Evolutionary conservation across 139 green algal species (phyloP).

Genomic region (Astrephomene gubernaculifera): DNA sequence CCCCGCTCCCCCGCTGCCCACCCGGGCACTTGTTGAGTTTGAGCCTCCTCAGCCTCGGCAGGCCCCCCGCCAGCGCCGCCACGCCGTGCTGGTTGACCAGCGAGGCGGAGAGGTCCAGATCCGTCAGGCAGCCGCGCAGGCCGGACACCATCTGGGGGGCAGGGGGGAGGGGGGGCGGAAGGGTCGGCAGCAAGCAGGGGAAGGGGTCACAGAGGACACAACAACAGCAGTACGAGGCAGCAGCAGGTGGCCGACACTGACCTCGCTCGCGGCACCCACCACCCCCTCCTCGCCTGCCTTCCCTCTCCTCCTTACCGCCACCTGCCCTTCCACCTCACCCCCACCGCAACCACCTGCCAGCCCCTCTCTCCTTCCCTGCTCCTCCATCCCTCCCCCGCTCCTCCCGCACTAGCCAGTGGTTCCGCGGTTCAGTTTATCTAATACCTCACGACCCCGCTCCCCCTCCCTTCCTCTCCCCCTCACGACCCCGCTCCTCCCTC

Average conservation of each 20-base stretch:
- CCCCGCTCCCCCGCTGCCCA: neutral
- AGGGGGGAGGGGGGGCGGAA: neutral
- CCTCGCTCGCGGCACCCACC: too few relatives aligned
- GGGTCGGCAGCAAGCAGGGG: neutral
- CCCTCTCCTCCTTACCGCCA: too few relatives aligned
- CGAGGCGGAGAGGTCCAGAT: slow-evolving; percentile 23
- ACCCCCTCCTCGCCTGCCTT: too few relatives aligned
- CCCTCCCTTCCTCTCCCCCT: too few relatives aligned
- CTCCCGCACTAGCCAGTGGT: too few relatives aligned
- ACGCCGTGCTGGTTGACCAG: slow-evolving; percentile 25
- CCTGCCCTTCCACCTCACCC: too few relatives aligned
- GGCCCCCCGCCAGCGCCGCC: neutral
- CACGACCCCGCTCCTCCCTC: too few relatives aligned
- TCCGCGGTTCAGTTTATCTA: too few relatives aligned
- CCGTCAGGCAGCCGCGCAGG: slow-evolving; percentile 12
- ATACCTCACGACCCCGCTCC: too few relatives aligned
- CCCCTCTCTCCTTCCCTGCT: neutral
- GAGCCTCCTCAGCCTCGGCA: slow-evolving; percentile 16
- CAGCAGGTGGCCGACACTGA: too few relatives aligned
- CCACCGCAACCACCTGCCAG: neutral
- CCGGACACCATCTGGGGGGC: slow-evolving; percentile 7
- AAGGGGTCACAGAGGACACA: neutral
- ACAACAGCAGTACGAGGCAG: neutral
- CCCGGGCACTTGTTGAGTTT: slow-evolving; percentile 21
- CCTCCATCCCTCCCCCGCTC: neutral